Evolutionary conservation across 1,284 basidiomycete species (phyloP), one percentile per base, ranked within the genome.

Genomic region (Rhodofomes roseus): DNA sequence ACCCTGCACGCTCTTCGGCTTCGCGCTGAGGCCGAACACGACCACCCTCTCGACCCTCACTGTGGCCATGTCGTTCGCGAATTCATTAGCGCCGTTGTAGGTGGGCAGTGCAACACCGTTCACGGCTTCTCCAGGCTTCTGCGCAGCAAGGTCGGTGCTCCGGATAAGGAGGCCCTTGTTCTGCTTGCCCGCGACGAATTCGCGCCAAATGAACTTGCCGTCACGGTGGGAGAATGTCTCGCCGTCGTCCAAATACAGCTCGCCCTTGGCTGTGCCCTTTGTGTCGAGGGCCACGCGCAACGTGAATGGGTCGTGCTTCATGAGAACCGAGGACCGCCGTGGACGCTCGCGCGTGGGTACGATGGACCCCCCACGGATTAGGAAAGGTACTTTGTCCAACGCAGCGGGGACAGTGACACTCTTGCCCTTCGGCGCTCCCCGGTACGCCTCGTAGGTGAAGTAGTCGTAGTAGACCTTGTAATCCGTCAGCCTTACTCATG

Each of bases 221-320:
- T 83, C 69, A 65, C 87, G 79, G 75, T 95, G 89, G 1, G 81
- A 79, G 74, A 89, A 98, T 0, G 90, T 87, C 63, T 92, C 91
- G 7, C 97, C 96, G 68, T 99, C 97, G 73, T 99, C 97, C 57
- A 97, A 82, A 76, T 99, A 99, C 40, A 99, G 80, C 71, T 95
- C 90, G 37, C 96, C 96, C 2, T 71, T 70, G 0, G 96, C 95
- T 8, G 66, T 70, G 25, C 86, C 84, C 2, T 80, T 71, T 58
- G 86, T 85, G 75, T 84, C 83, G 22, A 97, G 78, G 0, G 95
- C 93, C 25, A 98, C 80, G 60, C 90, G 86, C 40, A 99, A 83
- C 0, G 96, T 98, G 79, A 97, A 93, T 0, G 97, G 97, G 72
- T 99, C 97, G 57, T 81, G 76, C 77, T 89, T 92, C 89, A 96